Conservation (phyloP, 2,329 filamentous ascomycete species). For the Aspergillus sergii region DNA sequence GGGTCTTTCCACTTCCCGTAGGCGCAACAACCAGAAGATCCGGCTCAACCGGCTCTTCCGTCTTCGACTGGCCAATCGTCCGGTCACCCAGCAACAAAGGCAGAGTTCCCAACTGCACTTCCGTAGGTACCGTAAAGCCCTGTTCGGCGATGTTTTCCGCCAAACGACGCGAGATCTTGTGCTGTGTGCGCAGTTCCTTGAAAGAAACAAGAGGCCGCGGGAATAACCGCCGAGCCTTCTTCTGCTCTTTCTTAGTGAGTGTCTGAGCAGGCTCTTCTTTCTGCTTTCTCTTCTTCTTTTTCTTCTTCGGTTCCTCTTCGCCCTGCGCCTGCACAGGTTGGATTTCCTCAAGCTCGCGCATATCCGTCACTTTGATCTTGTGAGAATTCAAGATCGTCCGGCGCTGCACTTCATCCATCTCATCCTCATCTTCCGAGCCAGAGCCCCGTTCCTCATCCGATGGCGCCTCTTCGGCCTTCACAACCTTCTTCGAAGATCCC, state of each 20-base stretch:
- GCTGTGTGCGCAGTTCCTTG: slow-evolving; percentile 67
- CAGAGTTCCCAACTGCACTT: slow-evolving; percentile 86
- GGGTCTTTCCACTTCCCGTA: slow-evolving; percentile 93
- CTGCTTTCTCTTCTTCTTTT: slow-evolving; percentile 61
- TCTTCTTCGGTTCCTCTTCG: slow-evolving; percentile 49
- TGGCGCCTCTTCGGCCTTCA: slow-evolving; percentile 18
- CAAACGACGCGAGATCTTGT: slow-evolving; percentile 73
- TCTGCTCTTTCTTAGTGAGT: slow-evolving; percentile 52
- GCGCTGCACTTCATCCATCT: slow-evolving; percentile 69
- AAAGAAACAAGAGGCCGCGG: slow-evolving; percentile 82
- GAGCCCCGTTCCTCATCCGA: slow-evolving; percentile 26
- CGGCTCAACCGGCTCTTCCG: slow-evolving; percentile 46
- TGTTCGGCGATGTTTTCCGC: slow-evolving; percentile 80
- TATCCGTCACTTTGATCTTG: slow-evolving; percentile 78
- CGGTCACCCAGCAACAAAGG: slow-evolving; percentile 69
- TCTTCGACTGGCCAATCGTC: slow-evolving; percentile 44
- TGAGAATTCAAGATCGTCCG: slow-evolving; percentile 75
- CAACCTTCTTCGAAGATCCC: slow-evolving; percentile 23
- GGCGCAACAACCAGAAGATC: slow-evolving; percentile 89
- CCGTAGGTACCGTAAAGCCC: slow-evolving; percentile 84
- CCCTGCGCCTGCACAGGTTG: slow-evolving; percentile 25
- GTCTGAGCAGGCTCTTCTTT: slow-evolving; percentile 43
- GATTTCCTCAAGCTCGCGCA: slow-evolving; percentile 56
- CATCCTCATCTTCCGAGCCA: slow-evolving; percentile 27
- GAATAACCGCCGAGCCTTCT: slow-evolving; percentile 62